Base-by-base conservation (phyloP, 2,329 filamentous ascomycete genomes). In the Penicillium capsulatum region DNA sequence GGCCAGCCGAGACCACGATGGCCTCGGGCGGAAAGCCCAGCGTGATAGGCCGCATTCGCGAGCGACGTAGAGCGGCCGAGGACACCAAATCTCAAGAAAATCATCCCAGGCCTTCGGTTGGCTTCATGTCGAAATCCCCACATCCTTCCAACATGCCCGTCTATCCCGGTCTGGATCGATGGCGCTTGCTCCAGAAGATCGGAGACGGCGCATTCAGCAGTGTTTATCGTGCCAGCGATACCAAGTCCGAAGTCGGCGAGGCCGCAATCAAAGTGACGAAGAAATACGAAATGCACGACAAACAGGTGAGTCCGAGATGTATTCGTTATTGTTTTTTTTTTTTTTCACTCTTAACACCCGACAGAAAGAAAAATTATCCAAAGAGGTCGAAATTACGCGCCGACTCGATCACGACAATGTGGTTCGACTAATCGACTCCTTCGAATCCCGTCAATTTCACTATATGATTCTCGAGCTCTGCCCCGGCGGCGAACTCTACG, bases 121-220 rank as follows among this genome's bases (percentile, higher is more conserved):
- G 34, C 4, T 36, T 36, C 6, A 36, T 36, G 34, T 28, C 22
- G 11, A 27, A 36, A 36, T 36, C 22, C 3, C 16, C n/a, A 30
- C 14, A n/a, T 9, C 14, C 34, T 6, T 19, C 36, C 9, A 30
- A 36, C 17, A 38, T 42, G 35, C 17, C 38, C 13, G 28, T 19
- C 4, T 46, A 43, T 5, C 44, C 44, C 14, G 40, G 40, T n/a
- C 40, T 46, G 14, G 40, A 43, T 3, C 40, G 44, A 13, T 46
- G 40, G 40, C 36, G 31, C 8, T 30, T 46, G 11, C 17, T 40
- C 14, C 33, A 42, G 19, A 29, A 27, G 15, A 26, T 46, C 14
- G 44, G 40, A 17, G 36, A 42, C 5, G 44, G 44, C 9, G 44
- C 40, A n/a, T 46, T 46, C 27, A 46, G 44, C 37, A 34, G 19